Percentiles rank a stretch among this genome's conserved stretches.
Conservation (phyloP, 495 filamentous ascomycete genomes). For the Lepraria neglecta region DNA sequence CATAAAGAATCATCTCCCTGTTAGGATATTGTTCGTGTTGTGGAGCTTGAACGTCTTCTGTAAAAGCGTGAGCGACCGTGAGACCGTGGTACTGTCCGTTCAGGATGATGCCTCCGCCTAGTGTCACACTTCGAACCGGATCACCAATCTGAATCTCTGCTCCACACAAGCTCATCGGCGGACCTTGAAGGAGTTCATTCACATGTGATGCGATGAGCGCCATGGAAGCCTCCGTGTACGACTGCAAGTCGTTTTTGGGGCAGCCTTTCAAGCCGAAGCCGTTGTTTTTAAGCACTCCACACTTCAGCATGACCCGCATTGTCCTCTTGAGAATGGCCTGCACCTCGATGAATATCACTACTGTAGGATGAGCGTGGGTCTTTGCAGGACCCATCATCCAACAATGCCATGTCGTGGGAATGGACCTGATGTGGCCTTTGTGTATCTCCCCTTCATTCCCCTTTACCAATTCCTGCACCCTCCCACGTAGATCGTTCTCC, state of each 20-base stretch:
- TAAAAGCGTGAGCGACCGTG: slow-evolving; percentile 10
- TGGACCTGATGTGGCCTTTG: slow-evolving; percentile 3
- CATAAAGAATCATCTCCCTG: neutral
- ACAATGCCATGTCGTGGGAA: neutral
- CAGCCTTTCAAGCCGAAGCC: slow-evolving; percentile 10
- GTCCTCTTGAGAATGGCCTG: slow-evolving; percentile 2
- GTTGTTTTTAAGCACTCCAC: slow-evolving; percentile 6
- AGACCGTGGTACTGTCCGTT: slow-evolving; percentile 9
- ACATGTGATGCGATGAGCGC: neutral
- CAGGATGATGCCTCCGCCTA: slow-evolving; percentile 3
- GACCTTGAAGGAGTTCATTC: neutral
- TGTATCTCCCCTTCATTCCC: slow-evolving; percentile 11
- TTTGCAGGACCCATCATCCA: slow-evolving; percentile 12
- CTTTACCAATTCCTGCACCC: neutral
- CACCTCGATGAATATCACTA: slow-evolving; percentile 2
- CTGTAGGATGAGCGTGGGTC: slow-evolving; percentile 10
- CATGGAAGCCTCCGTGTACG: neutral
- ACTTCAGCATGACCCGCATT: neutral
- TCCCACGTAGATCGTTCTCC: neutral
- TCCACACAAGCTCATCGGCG: slow-evolving; percentile 1
- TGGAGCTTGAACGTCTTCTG: slow-evolving; percentile 1
- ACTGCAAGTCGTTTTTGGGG: slow-evolving; percentile 6
- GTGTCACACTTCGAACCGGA: neutral
- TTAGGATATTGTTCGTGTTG: too few relatives aligned
- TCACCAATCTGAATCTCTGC: slow-evolving; percentile 1